Base-by-base conservation (phyloP, 176 grass and related monocot species). In the Olyra latifolia region DNA sequence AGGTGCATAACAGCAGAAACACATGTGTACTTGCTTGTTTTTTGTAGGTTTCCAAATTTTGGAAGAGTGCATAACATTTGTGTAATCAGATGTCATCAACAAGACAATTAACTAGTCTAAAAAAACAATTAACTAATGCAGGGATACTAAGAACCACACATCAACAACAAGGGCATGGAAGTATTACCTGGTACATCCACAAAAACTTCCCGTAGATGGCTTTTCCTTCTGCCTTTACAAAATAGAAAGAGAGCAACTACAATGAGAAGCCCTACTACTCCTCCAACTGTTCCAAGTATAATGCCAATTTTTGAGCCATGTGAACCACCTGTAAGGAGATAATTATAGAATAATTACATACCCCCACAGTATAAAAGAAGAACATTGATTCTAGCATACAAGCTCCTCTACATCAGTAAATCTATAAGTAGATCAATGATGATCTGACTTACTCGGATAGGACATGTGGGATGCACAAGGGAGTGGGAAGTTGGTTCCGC, bases 161-260 rank as follows among this genome's bases (percentile, higher is more conserved):
- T 75, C 30, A 71, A 62, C 20, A 12, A 70, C 73, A 76, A 69
- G 54, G 15, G 22, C 27, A 78, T 5, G 22, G 45, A 63, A 85
- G 8, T 23, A 87, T 43, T n/a, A 80, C 93, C 91, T 85, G 91
- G 40, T 80, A 97, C 94, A 91, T 93, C 94, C 67, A 93, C 88
- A 83, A 89, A 97, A 72, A 83, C 88, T 64, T 93, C 94, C 38
- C 61, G 78, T 71, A 70, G 75, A 79, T 70, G 53, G 17, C 81
- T 76, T 76, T 89, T 91, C 59, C 71, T 93, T 71, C 70, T 88
- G 49, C 77, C 54, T 20, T 83, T 91, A 82, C 83, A 93, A 17
- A 97, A 48, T 56, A 93, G 66, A 93, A 97, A 88, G 13, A 89
- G 28, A 58, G 78, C 79, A 62, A 84, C 73, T 62, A 97, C 81